Conservation (phyloP, 23 red algal genomes). For the Gracilaria vermiculophylla region DNA sequence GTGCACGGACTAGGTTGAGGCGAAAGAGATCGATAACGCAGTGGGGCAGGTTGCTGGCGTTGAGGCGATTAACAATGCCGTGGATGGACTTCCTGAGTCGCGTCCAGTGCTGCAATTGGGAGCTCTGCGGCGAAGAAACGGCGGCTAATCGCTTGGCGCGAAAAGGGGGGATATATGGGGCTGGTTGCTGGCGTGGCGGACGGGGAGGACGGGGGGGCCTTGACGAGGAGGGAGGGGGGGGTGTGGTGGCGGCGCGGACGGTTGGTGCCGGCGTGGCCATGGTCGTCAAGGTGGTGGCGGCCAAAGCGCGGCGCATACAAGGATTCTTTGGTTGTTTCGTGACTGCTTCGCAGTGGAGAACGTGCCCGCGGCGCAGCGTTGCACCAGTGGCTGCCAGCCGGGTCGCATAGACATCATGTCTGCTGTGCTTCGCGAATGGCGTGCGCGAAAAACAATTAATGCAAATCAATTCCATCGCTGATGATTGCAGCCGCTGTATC, state of each 20-base stretch:
- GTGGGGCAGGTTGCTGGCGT: conserved; percentile 44
- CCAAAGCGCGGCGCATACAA: conserved; percentile 38
- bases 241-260: background rate
- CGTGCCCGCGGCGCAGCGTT: background rate
- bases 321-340: conserved; percentile 26
- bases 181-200: conserved; percentile 15
- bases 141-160: conserved; percentile 18
- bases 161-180: conserved; percentile 52
- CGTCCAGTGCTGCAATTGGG: conserved; percentile 74
- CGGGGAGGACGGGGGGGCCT: conserved; percentile 41
- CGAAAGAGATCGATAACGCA: conserved; percentile 62
- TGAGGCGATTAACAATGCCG: conserved; percentile 75
- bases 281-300: conserved; percentile 14
- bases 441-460: background rate
- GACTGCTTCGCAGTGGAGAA: conserved; percentile 29
- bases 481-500: background rate
- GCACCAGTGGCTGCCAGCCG: conserved; percentile 22
- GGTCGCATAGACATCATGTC: background rate
- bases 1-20: conserved; percentile 72
- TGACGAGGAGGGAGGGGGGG: conserved; percentile 10
- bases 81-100: conserved; percentile 65
- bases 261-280: conserved; percentile 9
- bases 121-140: background rate
- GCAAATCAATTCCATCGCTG: background rate
- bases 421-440: conserved; percentile 24